These are phyloP conservation scores for Paecilomyces formosus DNA, from an alignment of 2,329 filamentous ascomycete genomes.

Conservation along the genomic window DNA sequence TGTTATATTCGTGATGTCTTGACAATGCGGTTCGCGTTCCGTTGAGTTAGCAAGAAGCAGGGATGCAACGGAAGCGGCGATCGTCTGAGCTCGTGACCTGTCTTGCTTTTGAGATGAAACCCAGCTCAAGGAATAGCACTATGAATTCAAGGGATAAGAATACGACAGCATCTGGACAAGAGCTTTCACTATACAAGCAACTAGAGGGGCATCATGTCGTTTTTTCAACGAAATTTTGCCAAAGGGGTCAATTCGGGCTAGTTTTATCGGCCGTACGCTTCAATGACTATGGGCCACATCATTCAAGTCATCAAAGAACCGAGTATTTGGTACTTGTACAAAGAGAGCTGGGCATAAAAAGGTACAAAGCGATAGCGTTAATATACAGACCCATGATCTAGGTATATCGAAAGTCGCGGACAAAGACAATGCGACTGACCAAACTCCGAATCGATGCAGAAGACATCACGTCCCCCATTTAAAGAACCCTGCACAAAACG, in stretches of 20 bases:
- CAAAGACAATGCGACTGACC: conserved; percentile 20
- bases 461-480: conserved; percentile 5
- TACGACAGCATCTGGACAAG: not conserved
- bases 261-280: not conserved
- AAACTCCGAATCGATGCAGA: conserved; percentile 32
- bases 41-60: not conserved
- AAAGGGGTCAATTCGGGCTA: not conserved
- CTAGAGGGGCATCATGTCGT: not conserved
- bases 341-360: conserved; percentile 2
- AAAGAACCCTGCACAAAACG: conserved; percentile 63
- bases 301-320: not conserved
- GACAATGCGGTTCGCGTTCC: not conserved
- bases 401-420: conserved; percentile 26
- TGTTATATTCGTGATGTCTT: not conserved
- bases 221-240: not conserved
- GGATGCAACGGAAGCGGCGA: not conserved
- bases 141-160: not conserved
- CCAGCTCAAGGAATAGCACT: not conserved
- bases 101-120: not conserved
- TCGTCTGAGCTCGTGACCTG: not conserved
- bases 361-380: conserved; percentile 21
- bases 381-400: conserved; percentile 26
- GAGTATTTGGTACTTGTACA: not conserved
- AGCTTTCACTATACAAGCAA: not conserved
- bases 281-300: not conserved